phyloP scores from a whole-genome alignment of 495 filamentous ascomycete genomes.

The Penicillium maclennaniae region DNA sequence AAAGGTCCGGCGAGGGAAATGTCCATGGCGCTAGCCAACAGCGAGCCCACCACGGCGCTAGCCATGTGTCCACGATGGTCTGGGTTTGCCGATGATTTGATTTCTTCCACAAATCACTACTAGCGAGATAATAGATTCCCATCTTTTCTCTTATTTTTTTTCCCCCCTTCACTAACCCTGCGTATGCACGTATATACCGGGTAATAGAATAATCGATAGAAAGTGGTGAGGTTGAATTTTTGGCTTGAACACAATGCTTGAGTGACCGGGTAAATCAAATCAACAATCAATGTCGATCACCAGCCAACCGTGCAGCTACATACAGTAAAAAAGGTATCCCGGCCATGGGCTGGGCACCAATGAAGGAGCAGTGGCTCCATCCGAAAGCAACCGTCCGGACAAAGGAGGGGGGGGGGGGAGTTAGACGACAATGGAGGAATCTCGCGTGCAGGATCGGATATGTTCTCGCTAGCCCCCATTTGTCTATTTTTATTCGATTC shows the following conservation, averaged over 20 bases:
- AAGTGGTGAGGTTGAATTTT: neutral
- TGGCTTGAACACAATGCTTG: neutral
- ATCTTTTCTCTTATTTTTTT: no score
- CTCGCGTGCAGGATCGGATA: constrained; percentile 23
- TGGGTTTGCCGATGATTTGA: neutral
- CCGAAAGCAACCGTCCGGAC: constrained; percentile 4
- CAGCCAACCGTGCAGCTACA: constrained; percentile 9
- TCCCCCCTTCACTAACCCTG: neutral
- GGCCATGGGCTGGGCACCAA: constrained; percentile 22
- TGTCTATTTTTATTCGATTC: neutral
- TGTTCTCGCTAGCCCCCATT: constrained; percentile 11
- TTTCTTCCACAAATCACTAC: constrained; percentile 12
- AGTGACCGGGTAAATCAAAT: neutral
- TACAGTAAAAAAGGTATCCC: constrained; percentile 11
- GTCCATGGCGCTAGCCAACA: constrained; percentile 5
- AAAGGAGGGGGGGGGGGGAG: neutral
- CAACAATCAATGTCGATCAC: constrained; percentile 8
- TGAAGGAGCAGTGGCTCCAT: constrained; percentile 8
- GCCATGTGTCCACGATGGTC: neutral
- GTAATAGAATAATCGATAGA: neutral
- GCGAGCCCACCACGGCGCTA: constrained; percentile 5
- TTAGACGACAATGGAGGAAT: constrained; percentile 2
- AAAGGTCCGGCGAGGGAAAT: constrained; percentile 9
- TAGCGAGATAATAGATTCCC: neutral
- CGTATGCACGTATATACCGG: no score